Base-by-base conservation (phyloP, 2,329 filamentous ascomycete species). In the Cladobotryum protrusum region DNA sequence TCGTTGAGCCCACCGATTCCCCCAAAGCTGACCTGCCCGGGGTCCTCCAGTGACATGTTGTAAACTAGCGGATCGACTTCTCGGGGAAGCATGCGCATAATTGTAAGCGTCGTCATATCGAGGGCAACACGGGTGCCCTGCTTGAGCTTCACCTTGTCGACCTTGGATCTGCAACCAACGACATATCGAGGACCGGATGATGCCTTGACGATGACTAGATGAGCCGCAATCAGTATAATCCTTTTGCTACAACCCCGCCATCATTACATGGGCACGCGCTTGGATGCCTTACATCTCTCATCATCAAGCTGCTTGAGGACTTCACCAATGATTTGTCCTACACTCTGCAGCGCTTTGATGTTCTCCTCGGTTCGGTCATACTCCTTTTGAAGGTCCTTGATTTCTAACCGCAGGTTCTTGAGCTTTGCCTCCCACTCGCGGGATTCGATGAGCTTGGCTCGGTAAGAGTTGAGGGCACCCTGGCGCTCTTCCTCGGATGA, bases 41-140 rank as follows among this genome's bases (percentile, higher is more conserved):
- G 93, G 67, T 99, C 93, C 70, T 99, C 93, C 61, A 99, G 73
- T 17, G 93, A 99, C 93, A 99, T 99, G 78, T 99, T 99, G 81
- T 99, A 99, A 60, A 99, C 93, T 59, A 99, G 79, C 17, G 93
- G 93, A 66, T 99, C 93, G 66, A 99, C 95, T 76, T 99, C 93
- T 69, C 93, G 87, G 53, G 93, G 95, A 43, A 99, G 79, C 93
- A 99, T 99, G 64, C 93, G 89, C 93, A 99, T 99, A 72, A 99
- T 99, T 54, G 93, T 99, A 60, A 99, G 86, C 17, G 93, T 99
- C 46, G 93, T 99, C 93, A 99, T 99, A 66, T 99, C 93, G 53
- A 99, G 85, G 33, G 93, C 92, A 49, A 99, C 93, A 64, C 93
- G 89, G 24, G 92, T 96, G 62, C 95, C 95, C 73, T 99, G 93